Base-by-base conservation (phyloP, 441 rosid genomes). In the Sinapis alba region DNA sequence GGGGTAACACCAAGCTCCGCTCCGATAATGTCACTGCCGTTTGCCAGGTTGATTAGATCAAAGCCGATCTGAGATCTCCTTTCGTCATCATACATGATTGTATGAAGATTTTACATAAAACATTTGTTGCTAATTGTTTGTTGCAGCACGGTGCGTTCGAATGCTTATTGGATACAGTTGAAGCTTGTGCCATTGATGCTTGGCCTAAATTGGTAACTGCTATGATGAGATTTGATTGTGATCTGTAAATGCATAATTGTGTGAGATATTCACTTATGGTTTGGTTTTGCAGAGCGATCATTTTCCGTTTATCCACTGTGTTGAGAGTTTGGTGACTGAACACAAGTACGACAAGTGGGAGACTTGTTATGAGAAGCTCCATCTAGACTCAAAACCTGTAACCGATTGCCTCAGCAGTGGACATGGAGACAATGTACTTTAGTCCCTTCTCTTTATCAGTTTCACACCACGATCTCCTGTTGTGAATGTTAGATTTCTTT, bases 101-200 rank as follows among this genome's bases (percentile, higher is more conserved):
- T n/a, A n/a, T n/a, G n/a, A n/a, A n/a, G n/a, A n/a, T n/a, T n/a
- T n/a, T 28, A 6, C 32, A n/a, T 59, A 0, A 13, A 1, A 36
- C 54, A 26, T 7, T 74, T 57, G 27, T 61, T 3, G 50, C 19
- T 66, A 51, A 56, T 59, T 36, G 6, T 6, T 36, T 50, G 24
- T 79, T 80, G 84, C 91, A 90, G 98, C 99, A 93, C 18, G 99
- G 98, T 30, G 89, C 90, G 1, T 78, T 50, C 28, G 98, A 95
- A 69, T 95, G 99, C 83, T 74, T 90, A 3, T 83, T 95, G 81
- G 88, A 93, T 80, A 90, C 96, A 0, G 87, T 95, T 47, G 98
- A 95, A 75, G 98, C 97, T 16, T 95, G 99, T 73, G 98, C 96
- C 0, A 83, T 95, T 53, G 81, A 86, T 63, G 71, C 70, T 64